phyloP scores from a whole-genome alignment of 495 filamentous ascomycete species.

The Copromyces sp. region DNA sequence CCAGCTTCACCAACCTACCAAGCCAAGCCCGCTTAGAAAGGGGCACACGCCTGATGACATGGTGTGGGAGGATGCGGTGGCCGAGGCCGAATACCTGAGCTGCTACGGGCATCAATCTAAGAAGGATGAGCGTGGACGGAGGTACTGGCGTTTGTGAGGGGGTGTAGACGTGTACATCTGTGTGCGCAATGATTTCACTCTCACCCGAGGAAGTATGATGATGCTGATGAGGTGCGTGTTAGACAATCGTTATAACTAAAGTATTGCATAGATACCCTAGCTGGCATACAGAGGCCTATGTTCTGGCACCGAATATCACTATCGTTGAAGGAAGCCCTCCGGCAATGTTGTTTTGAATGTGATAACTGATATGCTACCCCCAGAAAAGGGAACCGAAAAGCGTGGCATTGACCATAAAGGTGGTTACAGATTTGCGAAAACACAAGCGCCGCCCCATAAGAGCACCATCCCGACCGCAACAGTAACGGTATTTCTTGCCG shows the following conservation, averaged over 20 bases:
- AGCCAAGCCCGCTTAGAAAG: neutral
- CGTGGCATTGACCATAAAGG: neutral
- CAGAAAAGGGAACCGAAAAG: neutral
- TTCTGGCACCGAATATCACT: neutral
- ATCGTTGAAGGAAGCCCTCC: neutral
- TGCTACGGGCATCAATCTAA: neutral
- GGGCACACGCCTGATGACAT: neutral
- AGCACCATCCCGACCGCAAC: neutral
- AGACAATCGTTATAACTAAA: neutral
- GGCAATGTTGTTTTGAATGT: neutral
- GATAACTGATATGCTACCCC: neutral
- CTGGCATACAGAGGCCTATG: neutral
- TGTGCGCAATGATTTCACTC: neutral
- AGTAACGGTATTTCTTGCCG: neutral
- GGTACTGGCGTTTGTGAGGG: neutral
- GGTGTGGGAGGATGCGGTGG: neutral
- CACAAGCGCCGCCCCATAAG: neutral
- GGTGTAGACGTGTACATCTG: neutral
- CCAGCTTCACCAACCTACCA: neutral
- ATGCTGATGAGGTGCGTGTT: neutral
- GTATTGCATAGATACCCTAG: neutral
- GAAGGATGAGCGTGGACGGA: neutral
- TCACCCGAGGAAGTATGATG: neutral
- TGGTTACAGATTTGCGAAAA: neutral
- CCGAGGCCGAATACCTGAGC: neutral